Percentiles rank a stretch among this genome's conserved stretches.
phyloP scores from a whole-genome alignment of 2,329 filamentous ascomycete genomes.

The Hawksworthiomyces lignivorus region DNA sequence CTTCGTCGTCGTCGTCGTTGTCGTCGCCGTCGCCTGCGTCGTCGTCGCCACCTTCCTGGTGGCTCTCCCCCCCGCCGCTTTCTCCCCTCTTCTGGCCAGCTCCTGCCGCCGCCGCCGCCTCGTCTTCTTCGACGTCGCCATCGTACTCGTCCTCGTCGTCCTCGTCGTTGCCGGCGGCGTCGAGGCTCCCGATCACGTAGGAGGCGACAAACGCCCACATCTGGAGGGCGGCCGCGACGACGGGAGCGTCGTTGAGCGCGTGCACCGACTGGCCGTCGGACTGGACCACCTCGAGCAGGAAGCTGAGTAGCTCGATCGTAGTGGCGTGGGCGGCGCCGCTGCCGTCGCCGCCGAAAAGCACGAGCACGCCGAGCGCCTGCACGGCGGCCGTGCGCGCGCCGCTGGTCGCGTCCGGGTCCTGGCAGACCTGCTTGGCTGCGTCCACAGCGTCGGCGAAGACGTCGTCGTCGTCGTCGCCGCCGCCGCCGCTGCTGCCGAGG shows the following conservation, averaged over 20 bases:
- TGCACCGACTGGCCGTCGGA: constrained; percentile 68
- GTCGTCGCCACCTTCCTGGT: constrained; percentile 50
- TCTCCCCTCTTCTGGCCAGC: neutral
- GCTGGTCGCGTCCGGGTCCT: constrained; percentile 59
- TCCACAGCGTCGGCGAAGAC: constrained; percentile 55
- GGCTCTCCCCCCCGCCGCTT: neutral
- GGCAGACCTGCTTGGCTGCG: constrained; percentile 53
- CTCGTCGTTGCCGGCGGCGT: constrained; percentile 61
- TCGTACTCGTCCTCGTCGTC: constrained; percentile 1
- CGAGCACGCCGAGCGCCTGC: constrained; percentile 63
- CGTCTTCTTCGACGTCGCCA: neutral
- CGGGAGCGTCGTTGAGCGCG: constrained; percentile 60
- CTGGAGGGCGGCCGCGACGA: constrained; percentile 67
- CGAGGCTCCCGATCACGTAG: constrained; percentile 28
- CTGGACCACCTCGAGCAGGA: constrained; percentile 68
- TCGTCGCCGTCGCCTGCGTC: constrained; percentile 54
- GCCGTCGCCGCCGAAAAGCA: constrained; percentile 68
- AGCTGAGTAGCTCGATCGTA: constrained; percentile 64
- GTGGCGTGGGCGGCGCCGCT: constrained; percentile 63
- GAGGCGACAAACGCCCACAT: constrained; percentile 73
- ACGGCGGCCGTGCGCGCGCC: constrained; percentile 62
- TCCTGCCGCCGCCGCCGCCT: neutral
- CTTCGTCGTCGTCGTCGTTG: neutral
- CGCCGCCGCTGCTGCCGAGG: constrained; percentile 52
- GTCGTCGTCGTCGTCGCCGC: neutral